These are phyloP conservation scores for Coemansia sp. DNA, from an alignment of 192 early-diverging fungal species.

Conservation along the genomic window DNA sequence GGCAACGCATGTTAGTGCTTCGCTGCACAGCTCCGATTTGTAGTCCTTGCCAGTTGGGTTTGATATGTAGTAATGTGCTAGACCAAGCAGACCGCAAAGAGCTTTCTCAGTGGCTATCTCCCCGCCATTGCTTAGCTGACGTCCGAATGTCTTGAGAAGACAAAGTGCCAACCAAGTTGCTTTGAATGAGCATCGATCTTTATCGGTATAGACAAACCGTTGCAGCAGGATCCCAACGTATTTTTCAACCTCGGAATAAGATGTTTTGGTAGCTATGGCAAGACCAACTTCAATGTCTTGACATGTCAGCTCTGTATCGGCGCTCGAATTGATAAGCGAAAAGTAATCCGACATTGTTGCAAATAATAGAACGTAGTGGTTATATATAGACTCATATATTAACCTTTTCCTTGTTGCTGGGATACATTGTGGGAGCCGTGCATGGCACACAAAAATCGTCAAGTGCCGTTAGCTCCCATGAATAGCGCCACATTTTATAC, in stretches of 20 bases:
- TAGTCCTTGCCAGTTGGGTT: neutral
- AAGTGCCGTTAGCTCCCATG: neutral
- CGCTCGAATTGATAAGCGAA: slow-evolving; percentile 11
- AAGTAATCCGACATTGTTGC: slow-evolving; percentile 26
- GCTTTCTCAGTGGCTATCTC: slow-evolving; percentile 23
- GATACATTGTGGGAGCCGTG: neutral
- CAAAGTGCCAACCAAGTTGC: slow-evolving; percentile 27
- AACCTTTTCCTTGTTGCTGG: slow-evolving; percentile 1
- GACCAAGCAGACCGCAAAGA: slow-evolving; percentile 15
- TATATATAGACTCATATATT: neutral
- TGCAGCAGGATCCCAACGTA: slow-evolving; percentile 11
- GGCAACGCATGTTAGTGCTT: slow-evolving; percentile 45
- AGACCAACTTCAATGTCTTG: slow-evolving; percentile 28
- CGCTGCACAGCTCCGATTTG: slow-evolving; percentile 19
- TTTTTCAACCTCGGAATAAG: neutral
- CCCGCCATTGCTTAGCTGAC: slow-evolving; percentile 11
- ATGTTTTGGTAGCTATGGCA: slow-evolving; percentile 5
- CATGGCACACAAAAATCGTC: too few relatives aligned
- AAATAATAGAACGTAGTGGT: neutral
- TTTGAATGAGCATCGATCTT: slow-evolving; percentile 20
- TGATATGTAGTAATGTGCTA: slow-evolving; percentile 10
- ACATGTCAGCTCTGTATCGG: neutral
- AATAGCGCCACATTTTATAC: too few relatives aligned
- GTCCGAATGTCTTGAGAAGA: slow-evolving; percentile 34
- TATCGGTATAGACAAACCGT: slow-evolving; percentile 35